Conservation (phyloP, 2,329 filamentous ascomycete species). For the Pezicula radicicola region DNA sequence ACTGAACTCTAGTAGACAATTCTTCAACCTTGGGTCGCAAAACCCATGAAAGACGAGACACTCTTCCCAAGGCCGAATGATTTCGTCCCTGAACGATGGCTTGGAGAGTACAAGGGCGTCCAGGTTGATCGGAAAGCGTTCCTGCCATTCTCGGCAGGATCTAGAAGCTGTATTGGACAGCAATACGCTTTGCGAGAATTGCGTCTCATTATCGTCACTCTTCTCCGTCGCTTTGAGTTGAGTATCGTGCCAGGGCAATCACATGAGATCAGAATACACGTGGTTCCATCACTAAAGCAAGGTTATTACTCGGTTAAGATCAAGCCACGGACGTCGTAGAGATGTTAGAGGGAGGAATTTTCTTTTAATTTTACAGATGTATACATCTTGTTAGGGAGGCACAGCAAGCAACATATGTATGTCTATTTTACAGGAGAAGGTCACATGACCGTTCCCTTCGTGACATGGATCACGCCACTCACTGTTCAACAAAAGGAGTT, state of each 20-base stretch:
- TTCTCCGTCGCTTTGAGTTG: conserved; percentile 15
- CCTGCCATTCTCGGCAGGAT: conserved; percentile 25
- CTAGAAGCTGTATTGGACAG: conserved; percentile 29
- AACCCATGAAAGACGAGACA: background rate
- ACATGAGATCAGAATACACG: conserved; percentile 15
- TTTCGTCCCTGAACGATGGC: background rate
- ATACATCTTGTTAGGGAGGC: background rate
- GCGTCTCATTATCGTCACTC: conserved; percentile 13
- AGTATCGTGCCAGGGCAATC: conserved; percentile 14
- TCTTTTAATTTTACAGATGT: background rate
- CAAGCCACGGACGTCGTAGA: background rate
- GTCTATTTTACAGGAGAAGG: no score
- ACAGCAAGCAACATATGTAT: no score
- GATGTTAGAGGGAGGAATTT: background rate
- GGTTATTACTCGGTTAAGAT: conserved; percentile 16
- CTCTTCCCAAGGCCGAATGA: background rate
- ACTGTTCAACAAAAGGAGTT: no score
- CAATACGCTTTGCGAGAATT: conserved; percentile 27
- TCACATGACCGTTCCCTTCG: no score
- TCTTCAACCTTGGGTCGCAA: background rate
- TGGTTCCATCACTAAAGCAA: conserved; percentile 16
- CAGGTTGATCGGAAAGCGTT: conserved; percentile 16
- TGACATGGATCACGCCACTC: no score
- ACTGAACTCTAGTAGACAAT: background rate
- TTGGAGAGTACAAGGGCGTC: conserved; percentile 6